phyloP scores from a whole-genome alignment of 2,329 filamentous ascomycete genomes.

The Colletotrichum sp. region DNA sequence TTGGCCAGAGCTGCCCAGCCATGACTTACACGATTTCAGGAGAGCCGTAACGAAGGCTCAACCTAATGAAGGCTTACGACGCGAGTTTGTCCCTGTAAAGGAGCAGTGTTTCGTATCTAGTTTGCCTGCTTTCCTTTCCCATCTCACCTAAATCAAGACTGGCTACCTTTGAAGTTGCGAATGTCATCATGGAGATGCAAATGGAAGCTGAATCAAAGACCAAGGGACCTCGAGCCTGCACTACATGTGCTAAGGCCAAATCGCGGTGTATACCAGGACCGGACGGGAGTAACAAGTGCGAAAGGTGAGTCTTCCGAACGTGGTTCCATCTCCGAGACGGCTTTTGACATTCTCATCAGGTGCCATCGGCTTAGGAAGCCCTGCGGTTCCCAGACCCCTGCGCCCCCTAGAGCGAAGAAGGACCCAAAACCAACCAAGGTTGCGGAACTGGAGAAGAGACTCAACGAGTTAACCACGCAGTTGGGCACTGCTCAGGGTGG shows the following conservation, averaged over 20 bases:
- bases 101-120: neutral
- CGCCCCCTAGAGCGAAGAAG: slow-evolving; percentile 52
- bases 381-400: slow-evolving; percentile 52
- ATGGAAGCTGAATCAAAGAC: slow-evolving; percentile 16
- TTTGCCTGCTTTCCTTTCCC: neutral
- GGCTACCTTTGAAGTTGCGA: neutral
- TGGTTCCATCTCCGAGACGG: neutral
- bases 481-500: slow-evolving; percentile 34
- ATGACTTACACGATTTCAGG: slow-evolving; percentile 17
- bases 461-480: slow-evolving; percentile 54
- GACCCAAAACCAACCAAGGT: slow-evolving; percentile 52
- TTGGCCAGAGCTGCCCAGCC: neutral
- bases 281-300: slow-evolving; percentile 45
- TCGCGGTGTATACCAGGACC: slow-evolving; percentile 52
- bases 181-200: neutral
- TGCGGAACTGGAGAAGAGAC: slow-evolving; percentile 54
- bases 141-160: neutral
- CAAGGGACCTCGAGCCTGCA: slow-evolving; percentile 55
- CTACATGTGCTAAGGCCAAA: slow-evolving; percentile 58
- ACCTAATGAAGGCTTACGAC: slow-evolving; percentile 6
- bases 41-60: neutral
- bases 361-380: slow-evolving; percentile 53
- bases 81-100: neutral
- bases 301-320: slow-evolving; percentile 43
- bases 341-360: slow-evolving; percentile 30